Evolutionary conservation across 208 protist genomes (phyloP).

Genomic region (Tritrichomonas foetus): DNA sequence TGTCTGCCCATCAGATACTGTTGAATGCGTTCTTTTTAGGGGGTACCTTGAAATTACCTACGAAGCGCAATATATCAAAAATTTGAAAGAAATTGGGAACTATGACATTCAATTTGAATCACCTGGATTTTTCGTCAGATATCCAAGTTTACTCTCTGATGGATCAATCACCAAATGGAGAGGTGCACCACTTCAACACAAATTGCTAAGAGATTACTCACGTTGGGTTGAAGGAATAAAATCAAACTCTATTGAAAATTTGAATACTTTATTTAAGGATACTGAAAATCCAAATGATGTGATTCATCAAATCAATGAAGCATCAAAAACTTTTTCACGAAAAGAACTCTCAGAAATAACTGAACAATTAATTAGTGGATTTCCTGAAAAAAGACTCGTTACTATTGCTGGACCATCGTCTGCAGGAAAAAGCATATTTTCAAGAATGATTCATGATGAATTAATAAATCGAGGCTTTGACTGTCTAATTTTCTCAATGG

Average conservation of each 20-base stretch:
- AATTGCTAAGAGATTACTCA: no score
- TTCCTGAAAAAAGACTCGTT: neutral
- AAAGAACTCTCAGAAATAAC: no score
- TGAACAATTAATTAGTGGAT: no score
- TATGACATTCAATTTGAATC: no score
- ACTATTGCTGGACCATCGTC: constrained; percentile 33
- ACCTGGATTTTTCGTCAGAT: no score
- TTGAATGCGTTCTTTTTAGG: neutral
- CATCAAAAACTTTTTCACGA: neutral
- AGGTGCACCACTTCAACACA: no score
- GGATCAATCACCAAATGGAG: no score
- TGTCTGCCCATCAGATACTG: no score
- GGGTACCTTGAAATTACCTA: neutral
- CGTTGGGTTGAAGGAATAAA: no score
- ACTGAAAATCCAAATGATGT: neutral
- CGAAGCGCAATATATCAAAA: neutral
- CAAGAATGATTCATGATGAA: neutral
- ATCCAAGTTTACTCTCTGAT: no score
- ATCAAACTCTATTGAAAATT: neutral
- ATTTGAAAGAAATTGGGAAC: no score
- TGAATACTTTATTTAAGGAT: neutral
- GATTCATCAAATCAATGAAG: no score
- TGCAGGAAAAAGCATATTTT: neutral
- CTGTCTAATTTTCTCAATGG: neutral
- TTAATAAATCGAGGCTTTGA: neutral